Conservation (phyloP, 2,329 filamentous ascomycete species). For the Phaeosphaeria sp. region DNA sequence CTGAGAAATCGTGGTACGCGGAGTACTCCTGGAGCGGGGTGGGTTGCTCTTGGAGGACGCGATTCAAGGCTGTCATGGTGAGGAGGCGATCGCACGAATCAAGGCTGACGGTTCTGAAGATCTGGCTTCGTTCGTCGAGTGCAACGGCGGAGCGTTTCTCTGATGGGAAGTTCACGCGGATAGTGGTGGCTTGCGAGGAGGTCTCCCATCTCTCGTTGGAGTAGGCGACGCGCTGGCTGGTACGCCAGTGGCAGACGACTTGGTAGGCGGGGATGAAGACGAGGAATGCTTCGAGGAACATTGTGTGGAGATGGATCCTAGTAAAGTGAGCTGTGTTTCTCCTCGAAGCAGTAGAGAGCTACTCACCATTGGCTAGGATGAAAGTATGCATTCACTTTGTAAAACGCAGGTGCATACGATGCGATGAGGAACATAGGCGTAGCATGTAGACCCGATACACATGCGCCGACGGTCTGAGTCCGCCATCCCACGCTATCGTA, state of each 20-base stretch:
- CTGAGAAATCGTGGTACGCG: slow-evolving; percentile 18
- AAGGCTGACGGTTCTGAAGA: background rate
- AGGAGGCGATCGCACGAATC: slow-evolving; percentile 11
- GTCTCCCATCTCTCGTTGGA: slow-evolving; percentile 6
- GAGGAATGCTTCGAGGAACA: slow-evolving; percentile 24
- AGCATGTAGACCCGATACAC: slow-evolving; percentile 24
- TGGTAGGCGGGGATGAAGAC: slow-evolving; percentile 24
- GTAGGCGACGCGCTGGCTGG: slow-evolving; percentile 2
- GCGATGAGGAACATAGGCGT: slow-evolving; percentile 28
- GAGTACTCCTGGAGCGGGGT: slow-evolving; percentile 22
- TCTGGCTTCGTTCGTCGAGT: slow-evolving; percentile 9
- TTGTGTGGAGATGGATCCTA: slow-evolving; percentile 25
- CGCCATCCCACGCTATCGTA: slow-evolving; percentile 25
- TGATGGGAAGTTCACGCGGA: background rate
- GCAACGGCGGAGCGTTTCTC: slow-evolving; percentile 10
- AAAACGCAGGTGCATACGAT: slow-evolving; percentile 20
- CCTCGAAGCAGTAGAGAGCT: too few relatives aligned
- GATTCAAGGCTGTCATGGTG: slow-evolving; percentile 14
- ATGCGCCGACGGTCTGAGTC: slow-evolving; percentile 24
- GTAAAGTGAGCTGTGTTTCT: too few relatives aligned
- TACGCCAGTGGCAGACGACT: slow-evolving; percentile 15
- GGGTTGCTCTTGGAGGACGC: slow-evolving; percentile 16
- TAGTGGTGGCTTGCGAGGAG: slow-evolving; percentile 4
- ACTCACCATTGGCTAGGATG: slow-evolving; percentile 23
- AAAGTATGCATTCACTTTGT: slow-evolving; percentile 21